phyloP scores from a whole-genome alignment of 345 rosid species.

The Erodium maritimum region DNA sequence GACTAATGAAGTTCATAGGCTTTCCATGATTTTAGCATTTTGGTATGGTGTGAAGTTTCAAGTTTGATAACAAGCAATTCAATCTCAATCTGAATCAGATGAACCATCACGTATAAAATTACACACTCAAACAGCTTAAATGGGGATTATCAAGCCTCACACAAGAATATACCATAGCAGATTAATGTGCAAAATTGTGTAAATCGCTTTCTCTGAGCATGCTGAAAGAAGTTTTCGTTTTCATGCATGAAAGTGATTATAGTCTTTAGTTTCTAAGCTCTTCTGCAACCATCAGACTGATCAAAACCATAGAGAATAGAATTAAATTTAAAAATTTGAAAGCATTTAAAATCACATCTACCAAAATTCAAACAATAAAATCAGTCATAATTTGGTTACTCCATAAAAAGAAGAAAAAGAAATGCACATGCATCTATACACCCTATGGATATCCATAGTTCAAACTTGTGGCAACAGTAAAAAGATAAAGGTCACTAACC shows the following conservation, averaged over 20 bases:
- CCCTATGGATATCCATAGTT: background rate
- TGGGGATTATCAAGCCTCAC: background rate
- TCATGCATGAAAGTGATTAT: no score
- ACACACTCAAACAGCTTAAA: no score
- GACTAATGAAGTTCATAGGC: background rate
- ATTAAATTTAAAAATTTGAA: no score
- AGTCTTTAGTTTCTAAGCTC: background rate
- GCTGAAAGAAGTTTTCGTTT: no score
- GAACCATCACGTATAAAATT: no score
- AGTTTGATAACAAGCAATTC: no score
- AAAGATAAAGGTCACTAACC: conserved; percentile 27
- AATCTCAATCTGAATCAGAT: no score
- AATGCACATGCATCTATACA: background rate
- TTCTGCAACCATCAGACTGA: background rate
- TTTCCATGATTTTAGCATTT: no score
- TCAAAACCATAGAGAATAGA: no score
- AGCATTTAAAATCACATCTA: background rate
- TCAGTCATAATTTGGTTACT: background rate
- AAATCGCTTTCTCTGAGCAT: no score
- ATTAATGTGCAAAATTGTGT: background rate
- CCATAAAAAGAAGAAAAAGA: background rate
- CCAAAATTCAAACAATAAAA: background rate
- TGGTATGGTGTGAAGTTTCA: no score
- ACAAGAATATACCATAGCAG: background rate
- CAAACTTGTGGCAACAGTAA: background rate